phyloP scores from a whole-genome alignment of 257 asterid genomes.

The Jasminum sambac region DNA sequence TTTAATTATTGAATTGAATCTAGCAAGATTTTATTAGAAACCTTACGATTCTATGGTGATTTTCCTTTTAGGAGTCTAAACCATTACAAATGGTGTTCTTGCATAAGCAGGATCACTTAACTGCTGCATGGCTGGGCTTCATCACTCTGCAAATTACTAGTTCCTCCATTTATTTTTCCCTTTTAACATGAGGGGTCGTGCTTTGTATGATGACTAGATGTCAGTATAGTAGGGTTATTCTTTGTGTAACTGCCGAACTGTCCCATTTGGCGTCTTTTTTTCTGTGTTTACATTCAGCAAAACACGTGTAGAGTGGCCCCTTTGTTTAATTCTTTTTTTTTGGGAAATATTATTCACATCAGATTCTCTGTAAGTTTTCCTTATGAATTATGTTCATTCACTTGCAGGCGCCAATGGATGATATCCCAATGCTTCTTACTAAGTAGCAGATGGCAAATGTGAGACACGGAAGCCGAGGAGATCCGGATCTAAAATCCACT shows the following conservation, averaged over 20 bases:
- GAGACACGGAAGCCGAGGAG: background rate
- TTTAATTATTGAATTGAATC: too few species aligned
- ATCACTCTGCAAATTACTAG: background rate
- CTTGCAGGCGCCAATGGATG: slow-evolving; percentile 28
- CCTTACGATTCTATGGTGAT: background rate
- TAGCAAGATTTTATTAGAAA: background rate
- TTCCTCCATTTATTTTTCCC: background rate
- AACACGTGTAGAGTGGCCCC: too few species aligned
- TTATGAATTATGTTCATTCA: background rate
- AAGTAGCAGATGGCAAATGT: slow-evolving; percentile 24
- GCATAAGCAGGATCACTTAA: background rate
- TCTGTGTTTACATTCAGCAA: background rate
- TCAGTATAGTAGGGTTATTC: background rate
- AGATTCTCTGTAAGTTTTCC: background rate
- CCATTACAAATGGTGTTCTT: background rate
- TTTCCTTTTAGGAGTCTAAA: background rate
- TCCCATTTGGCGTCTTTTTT: background rate
- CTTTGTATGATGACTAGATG: background rate
- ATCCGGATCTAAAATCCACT: background rate
- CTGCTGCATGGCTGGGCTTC: background rate
- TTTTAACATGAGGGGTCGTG: background rate
- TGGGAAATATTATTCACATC: too few species aligned
- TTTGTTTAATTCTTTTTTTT: too few species aligned
- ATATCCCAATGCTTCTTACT: slow-evolving; percentile 32
- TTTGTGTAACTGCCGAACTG: background rate